Percentiles rank a stretch among this genome's conserved stretches.
Conservation (phyloP, 1,139 yeast genomes). For the Debaryomycetaceae sp. region DNA sequence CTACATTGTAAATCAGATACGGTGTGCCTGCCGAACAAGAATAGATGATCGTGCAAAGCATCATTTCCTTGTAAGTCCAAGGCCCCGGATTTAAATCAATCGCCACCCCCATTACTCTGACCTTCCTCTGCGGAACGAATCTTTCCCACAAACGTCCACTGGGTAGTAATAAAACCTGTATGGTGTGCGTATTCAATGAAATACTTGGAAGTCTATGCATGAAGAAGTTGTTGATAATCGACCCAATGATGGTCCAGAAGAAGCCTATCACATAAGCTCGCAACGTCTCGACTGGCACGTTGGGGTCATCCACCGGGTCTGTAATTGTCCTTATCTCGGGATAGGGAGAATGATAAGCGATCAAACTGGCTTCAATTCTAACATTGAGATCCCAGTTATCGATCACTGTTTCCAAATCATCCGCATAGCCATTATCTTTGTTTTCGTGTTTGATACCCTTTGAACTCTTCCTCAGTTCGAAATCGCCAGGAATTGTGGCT, state of each 20-base stretch:
- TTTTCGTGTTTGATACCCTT: slow-evolving; percentile 1
- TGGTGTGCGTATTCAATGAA: slow-evolving; percentile 36
- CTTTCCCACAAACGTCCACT: slow-evolving; percentile 42
- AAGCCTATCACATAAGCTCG: slow-evolving; percentile 39
- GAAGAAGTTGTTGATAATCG: slow-evolving; percentile 42
- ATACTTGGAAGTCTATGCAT: slow-evolving; percentile 44
- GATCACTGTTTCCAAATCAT: slow-evolving; percentile 5
- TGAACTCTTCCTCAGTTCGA: slow-evolving; percentile 3
- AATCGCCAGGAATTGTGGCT: slow-evolving; percentile 16
- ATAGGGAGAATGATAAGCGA: slow-evolving; percentile 45
- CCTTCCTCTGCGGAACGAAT: slow-evolving; percentile 23
- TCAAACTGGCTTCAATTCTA: slow-evolving; percentile 37
- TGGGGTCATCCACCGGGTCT: slow-evolving; percentile 42
- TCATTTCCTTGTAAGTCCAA: slow-evolving; percentile 69
- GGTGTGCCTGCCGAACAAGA: slow-evolving; percentile 46
- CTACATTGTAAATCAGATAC: slow-evolving; percentile 41
- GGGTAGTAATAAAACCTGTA: slow-evolving; percentile 40
- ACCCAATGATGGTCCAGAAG: slow-evolving; percentile 42
- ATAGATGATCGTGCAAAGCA: slow-evolving; percentile 46
- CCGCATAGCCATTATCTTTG: slow-evolving; percentile 4
- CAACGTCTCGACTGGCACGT: slow-evolving; percentile 37
- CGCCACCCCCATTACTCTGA: slow-evolving; percentile 17
- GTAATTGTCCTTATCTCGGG: slow-evolving; percentile 46
- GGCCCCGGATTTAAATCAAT: slow-evolving; percentile 42
- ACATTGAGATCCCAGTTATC: slow-evolving; percentile 36